Base-by-base conservation (phyloP, 176 grass and related monocot species). In the Musa schizocarpa region DNA sequence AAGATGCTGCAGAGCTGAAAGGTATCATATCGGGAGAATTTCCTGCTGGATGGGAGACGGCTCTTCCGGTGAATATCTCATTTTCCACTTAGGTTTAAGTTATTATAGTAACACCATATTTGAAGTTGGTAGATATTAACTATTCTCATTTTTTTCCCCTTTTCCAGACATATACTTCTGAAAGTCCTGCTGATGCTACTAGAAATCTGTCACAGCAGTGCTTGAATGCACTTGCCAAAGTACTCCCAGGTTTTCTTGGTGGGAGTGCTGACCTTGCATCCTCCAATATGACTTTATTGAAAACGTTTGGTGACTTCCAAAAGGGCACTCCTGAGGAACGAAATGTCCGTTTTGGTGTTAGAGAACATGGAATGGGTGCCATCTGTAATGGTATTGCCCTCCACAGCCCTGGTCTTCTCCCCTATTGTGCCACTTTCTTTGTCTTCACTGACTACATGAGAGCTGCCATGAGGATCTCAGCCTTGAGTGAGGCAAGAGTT, bases 381-480 rank as follows among this genome's bases (percentile, higher is more conserved):
- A 99, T 99, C 77, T 89, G 91, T 76, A 99, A 99, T 65, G 96
- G 96, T 76, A 95, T 99, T 87, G 88, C 69, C 20, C 81, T 88
- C 53, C 96, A 99, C 86, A 89, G 86, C 71, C 91, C 87, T 64
- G 91, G 96, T 22, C 81, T 99, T 54, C 80, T 99, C 73, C 96
- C 96, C 1, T 99, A 99, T 81, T 99, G 96, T 69, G 96, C 96
- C 50, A 99, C 96, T 74, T 99, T 99, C 85, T 99, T 99, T 72
- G 96, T 99, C 58, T 99, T 99, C 88, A 99, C 96, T 0, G 96
- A 99, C 76, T 99, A 99, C 88, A 99, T 99, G 96, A 86, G 96
- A 79, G 96, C 77, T 52, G 90, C 96, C 73, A 99, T 99, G 59
- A 88, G 96, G 71, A 92, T 99, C 76, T 99, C 96, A 22, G 96